Percentiles rank a stretch among this genome's conserved stretches.
Conservation (phyloP, 345 rosid species). For the Eutrema heterophyllum region DNA sequence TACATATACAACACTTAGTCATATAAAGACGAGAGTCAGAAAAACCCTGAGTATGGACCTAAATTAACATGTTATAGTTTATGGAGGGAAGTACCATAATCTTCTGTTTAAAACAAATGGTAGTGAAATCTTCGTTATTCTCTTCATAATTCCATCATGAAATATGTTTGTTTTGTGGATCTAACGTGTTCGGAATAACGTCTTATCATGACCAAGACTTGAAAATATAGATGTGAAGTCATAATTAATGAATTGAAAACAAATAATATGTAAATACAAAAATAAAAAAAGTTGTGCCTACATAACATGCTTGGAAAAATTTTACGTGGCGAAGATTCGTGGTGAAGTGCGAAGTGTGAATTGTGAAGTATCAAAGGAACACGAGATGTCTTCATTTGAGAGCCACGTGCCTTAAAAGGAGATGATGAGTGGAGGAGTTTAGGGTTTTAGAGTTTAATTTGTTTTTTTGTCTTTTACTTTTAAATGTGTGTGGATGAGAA, state of each 20-base stretch:
- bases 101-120: background rate
- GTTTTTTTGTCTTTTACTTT: background rate
- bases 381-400: slow-evolving; percentile 26
- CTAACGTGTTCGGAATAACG: background rate
- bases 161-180: background rate
- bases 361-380: slow-evolving; percentile 12
- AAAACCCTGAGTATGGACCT: too few relatives aligned
- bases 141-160: background rate
- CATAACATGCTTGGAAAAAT: background rate
- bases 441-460: background rate
- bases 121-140: background rate
- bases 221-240: background rate
- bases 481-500: slow-evolving; percentile 14
- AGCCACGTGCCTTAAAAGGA: slow-evolving; percentile 20
- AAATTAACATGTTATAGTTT: too few relatives aligned
- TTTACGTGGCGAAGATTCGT: slow-evolving; percentile 17
- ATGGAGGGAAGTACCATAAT: background rate
- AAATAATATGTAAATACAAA: background rate
- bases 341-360: background rate
- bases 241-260: background rate
- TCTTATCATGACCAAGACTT: background rate
- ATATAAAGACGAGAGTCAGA: too few relatives aligned
- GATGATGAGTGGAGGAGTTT: background rate
- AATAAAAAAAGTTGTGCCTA: background rate
- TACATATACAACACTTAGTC: too few relatives aligned